Conservation (phyloP, 148 eudicot species). For the Salicornia ramosissima region DNA sequence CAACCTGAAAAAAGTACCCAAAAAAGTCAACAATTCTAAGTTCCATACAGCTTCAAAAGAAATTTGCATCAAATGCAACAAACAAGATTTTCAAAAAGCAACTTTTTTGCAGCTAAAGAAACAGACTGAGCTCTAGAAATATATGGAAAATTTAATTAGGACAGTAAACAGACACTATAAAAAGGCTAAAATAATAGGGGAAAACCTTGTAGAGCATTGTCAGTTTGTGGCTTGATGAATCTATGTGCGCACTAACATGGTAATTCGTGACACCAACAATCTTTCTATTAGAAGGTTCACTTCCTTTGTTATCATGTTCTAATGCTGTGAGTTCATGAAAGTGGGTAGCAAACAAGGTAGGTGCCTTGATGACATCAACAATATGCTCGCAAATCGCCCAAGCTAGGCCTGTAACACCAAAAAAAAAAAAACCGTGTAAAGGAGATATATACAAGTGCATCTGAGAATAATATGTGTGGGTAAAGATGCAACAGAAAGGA, state of each 20-base stretch:
- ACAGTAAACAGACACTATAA: background rate
- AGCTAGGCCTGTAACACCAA: constrained; percentile 65
- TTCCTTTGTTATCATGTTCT: constrained; percentile 51
- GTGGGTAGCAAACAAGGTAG: constrained; percentile 97
- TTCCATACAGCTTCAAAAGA: background rate
- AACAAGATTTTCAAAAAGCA: no score
- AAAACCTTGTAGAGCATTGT: constrained; percentile 97
- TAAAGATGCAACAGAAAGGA: background rate
- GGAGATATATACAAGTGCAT: background rate
- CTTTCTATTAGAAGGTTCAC: constrained; percentile 38
- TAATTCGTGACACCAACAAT: constrained; percentile 69
- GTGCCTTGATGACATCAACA: constrained; percentile 84
- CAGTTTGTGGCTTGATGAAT: constrained; percentile 79
- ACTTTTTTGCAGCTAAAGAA: no score
- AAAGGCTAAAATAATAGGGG: background rate
- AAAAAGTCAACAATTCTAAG: background rate
- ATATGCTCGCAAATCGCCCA: constrained; percentile 99
- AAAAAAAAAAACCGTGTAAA: background rate
- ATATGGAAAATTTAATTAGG: background rate
- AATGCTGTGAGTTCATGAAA: constrained; percentile 97
- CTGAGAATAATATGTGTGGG: background rate
- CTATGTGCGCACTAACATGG: constrained; percentile 98
- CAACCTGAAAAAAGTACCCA: constrained; percentile 53
- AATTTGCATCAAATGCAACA: no score
- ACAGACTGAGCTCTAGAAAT: background rate